These are phyloP conservation scores for Phaeoacremonium minimum DNA, from an alignment of 2,329 filamentous ascomycete species.

Conservation along the genomic window DNA sequence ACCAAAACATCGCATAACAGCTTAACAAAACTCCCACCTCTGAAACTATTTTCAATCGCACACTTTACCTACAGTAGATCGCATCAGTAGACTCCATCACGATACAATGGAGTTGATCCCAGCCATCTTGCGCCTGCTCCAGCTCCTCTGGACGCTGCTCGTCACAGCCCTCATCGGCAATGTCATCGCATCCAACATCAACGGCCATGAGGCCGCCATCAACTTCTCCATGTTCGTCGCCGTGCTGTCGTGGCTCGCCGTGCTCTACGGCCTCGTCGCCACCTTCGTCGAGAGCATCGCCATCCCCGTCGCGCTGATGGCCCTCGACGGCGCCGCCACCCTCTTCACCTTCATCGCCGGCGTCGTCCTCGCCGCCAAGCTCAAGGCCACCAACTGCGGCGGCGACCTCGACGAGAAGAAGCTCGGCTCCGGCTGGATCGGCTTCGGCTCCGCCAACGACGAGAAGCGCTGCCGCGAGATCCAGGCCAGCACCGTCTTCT, in stretches of 20 bases:
- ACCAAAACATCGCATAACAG: neutral
- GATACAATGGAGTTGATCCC: constrained; percentile 34
- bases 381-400: constrained; percentile 65
- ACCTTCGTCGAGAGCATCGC: constrained; percentile 48
- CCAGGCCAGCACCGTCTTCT: constrained; percentile 69
- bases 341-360: constrained; percentile 69
- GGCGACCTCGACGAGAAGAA: constrained; percentile 32
- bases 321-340: constrained; percentile 53
- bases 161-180: constrained; percentile 55
- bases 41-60: too few relatives aligned
- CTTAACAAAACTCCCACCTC: neutral
- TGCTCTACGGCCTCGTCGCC: constrained; percentile 58
- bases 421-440: constrained; percentile 48
- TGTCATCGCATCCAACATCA: constrained; percentile 46
- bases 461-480: constrained; percentile 68
- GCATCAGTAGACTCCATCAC: constrained; percentile 4
- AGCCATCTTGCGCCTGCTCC: constrained; percentile 39
- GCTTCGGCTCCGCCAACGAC: constrained; percentile 54
- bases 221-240: constrained; percentile 69
- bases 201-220: constrained; percentile 41
- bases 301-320: constrained; percentile 47
- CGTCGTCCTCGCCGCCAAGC: constrained; percentile 66
- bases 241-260: constrained; percentile 60
- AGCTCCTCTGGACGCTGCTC: constrained; percentile 49
- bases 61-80: too few relatives aligned